Evolutionary conservation across 371 early-diverging fungal genomes (phyloP), one percentile per base, ranked within the genome.

Genomic region (Zopfochytrium polystomum): DNA sequence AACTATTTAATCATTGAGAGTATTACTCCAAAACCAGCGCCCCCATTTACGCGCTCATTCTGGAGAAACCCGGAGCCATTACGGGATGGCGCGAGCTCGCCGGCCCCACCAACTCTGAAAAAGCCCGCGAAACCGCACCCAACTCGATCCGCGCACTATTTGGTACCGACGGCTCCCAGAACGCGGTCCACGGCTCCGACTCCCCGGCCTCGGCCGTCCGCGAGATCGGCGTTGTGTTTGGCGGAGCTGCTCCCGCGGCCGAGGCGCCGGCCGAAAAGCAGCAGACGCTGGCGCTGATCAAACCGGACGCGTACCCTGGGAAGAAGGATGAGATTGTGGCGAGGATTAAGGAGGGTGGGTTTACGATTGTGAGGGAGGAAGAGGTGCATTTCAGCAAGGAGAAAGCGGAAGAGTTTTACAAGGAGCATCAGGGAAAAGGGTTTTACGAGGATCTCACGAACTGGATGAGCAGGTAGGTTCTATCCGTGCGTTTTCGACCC

Each of bases 141-240:
- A 62, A 72, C 58, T 76, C 78, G 43, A 67, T 79, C 29, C 72
- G 79, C 4, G 79, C 78, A 9, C 22, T 62, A 49, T 87, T 80
- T 68, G 92, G 91, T 29, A 83, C 81, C 11, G 84, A 84, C 60
- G 83, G 83, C 2, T 77, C 79, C 13, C 73, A 80, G 30, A 91
- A 92, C 70, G 90, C 89, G 27, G 85, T 84, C 0, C 90, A 92
- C 65, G 90, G 90, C n/a, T 90, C 90, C 44, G 90, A 90, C 62
- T 82, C 86, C 15, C 62, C 71, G 3, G 77, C 64, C 9, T 79
- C 82, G 32, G 92, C 90, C 6, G 70, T 70, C 49, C 79, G 89
- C 23, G 92, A 90, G 67, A 86, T 91, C 49, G 62, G 65, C 4
- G 63, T 88, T 42, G 73, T 76, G 6, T 79, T 79, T 60, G 67